Base-by-base conservation (phyloP, 768 basidiomycete species). In the Podaxis sp. region DNA sequence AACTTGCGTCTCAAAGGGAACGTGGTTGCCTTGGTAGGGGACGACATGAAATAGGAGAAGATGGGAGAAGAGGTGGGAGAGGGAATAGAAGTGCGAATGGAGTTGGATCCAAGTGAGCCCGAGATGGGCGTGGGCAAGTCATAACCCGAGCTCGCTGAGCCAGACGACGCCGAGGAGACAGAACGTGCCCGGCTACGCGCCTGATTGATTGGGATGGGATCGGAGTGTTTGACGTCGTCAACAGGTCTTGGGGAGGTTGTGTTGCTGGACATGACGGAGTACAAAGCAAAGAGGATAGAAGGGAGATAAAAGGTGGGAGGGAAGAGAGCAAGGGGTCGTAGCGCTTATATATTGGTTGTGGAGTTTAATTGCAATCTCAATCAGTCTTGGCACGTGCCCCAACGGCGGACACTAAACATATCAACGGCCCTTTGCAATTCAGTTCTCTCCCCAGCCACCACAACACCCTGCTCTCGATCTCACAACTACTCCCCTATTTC, bases 1-100 rank as follows among this genome's bases (percentile, higher is more conserved):
- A 84, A 85, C 66, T 84, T 83, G 65, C 83, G 80, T 59, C 75
- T 77, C 78, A 87, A 88, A 22, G 89, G 88, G 70, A 88, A 87
- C 7, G 86, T 84, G 3, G 79, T 72, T 49, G 78, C 67, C 67
- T 85, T 87, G 13, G 86, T 76, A 10, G 88, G 86, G 2, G 87
- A 84, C 66, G 88, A 85, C 55, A 79, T 77, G 46, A 89, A 88
- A 71, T 88, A 87, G 60, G 85, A 84, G 55, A 92, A 74, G 58
- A 91, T 87, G 51, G 91, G 91, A 3, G 90, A 90, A 4, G 80
- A 80, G 6, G 84, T 82, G 5, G 89, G 84, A 3, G 87, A 85
- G 4, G 80, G 75, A 10, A 81, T 70, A 6, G 80, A 77, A 53
- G 86, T 72, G 51, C 79, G 75, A 52, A 86, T 69, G 50, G 78